These are phyloP conservation scores for Chamaenerion angustifolium DNA, from an alignment of 345 rosid genomes.

Conservation along the genomic window DNA sequence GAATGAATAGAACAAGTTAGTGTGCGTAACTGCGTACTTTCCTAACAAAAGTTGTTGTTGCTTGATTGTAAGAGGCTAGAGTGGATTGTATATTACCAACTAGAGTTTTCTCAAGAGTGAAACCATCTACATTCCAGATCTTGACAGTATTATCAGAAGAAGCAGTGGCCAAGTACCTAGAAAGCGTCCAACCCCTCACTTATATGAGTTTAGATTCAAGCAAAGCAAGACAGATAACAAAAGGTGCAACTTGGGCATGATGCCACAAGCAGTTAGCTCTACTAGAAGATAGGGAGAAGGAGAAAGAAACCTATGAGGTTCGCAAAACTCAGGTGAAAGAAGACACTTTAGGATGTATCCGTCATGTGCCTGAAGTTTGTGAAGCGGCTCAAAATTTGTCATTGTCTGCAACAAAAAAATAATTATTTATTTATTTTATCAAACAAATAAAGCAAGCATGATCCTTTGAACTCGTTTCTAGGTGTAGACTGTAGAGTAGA, in stretches of 20 bases:
- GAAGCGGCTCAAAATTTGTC: conserved; percentile 94
- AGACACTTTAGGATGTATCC: conserved; percentile 87
- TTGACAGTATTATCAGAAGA: conserved; percentile 89
- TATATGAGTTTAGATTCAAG: conserved; percentile 1
- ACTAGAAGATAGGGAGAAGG: neutral
- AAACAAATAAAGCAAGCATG: no score
- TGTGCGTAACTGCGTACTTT: no score
- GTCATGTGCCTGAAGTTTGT: conserved; percentile 83
- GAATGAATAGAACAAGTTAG: conserved; percentile 1
- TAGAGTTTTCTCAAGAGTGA: conserved; percentile 78
- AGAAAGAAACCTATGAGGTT: conserved; percentile 52
- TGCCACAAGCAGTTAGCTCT: neutral
- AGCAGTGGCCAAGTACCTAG: conserved; percentile 90
- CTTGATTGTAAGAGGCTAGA: no score
- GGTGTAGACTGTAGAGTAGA: no score
- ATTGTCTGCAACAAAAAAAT: conserved; percentile 39
- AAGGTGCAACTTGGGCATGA: no score
- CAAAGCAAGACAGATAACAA: neutral
- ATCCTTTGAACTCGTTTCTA: no score
- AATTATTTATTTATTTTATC: no score
- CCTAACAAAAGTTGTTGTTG: neutral
- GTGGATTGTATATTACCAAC: conserved; percentile 23
- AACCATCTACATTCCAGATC: conserved; percentile 94
- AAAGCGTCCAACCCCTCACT: conserved; percentile 7
- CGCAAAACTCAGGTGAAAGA: conserved; percentile 77